These are phyloP conservation scores for Aureobasidium sp. DNA, from an alignment of 2,329 filamentous ascomycete genomes.

Conservation along the genomic window DNA sequence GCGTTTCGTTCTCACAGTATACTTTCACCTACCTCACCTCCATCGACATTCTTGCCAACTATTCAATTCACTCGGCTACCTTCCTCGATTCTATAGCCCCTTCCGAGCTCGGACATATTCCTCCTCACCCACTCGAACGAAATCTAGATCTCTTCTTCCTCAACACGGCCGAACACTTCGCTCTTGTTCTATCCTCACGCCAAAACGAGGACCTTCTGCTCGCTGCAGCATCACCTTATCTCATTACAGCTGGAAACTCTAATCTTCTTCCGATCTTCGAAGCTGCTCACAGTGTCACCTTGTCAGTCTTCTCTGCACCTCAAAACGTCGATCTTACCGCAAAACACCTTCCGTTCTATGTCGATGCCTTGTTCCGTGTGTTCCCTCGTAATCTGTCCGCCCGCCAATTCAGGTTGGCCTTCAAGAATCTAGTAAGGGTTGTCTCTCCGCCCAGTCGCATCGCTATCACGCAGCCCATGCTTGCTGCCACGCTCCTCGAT, in stretches of 20 bases:
- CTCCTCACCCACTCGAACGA: conserved; percentile 59
- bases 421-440: conserved; percentile 76
- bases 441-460: conserved; percentile 73
- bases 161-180: conserved; percentile 77
- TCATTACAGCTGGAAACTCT: conserved; percentile 52
- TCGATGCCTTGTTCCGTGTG: conserved; percentile 69
- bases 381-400: conserved; percentile 74
- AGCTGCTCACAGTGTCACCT: conserved; percentile 73
- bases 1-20: conserved; percentile 72
- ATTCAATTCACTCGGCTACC: conserved; percentile 55
- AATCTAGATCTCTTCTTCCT: conserved; percentile 83
- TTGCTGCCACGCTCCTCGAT: conserved; percentile 76
- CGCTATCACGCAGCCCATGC: conserved; percentile 62
- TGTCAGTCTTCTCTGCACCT: conserved; percentile 73
- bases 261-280: conserved; percentile 70
- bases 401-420: conserved; percentile 81
- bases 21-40: conserved; percentile 75
- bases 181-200: conserved; percentile 58
- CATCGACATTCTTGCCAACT: conserved; percentile 72
- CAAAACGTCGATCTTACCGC: conserved; percentile 66
- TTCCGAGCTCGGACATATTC: conserved; percentile 47
- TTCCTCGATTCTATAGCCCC: conserved; percentile 61
- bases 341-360: conserved; percentile 71
- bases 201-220: conserved; percentile 68
- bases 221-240: conserved; percentile 65